Evolutionary conservation across 768 basidiomycete genomes (phyloP), one percentile per base, ranked within the genome.

Genomic region (Amanita pseudoporphyria): DNA sequence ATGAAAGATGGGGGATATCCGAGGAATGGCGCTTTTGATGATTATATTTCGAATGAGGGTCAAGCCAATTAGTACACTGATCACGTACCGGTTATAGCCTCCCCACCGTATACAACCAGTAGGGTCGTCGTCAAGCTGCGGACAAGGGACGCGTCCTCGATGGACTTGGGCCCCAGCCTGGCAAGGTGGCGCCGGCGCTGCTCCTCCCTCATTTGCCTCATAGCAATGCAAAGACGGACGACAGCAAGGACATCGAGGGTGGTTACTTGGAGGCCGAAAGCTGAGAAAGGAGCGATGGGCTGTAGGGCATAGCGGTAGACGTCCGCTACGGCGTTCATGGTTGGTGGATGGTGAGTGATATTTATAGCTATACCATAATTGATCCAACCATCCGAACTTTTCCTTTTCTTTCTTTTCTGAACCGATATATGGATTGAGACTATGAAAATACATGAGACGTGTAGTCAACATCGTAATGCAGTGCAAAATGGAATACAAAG

Each of bases 81-180:
- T 24, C 24, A 26, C 39, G 47, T 48, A 85, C 86, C 76, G 47
- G 72, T 71, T 42, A 86, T 66, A 2, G 78, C 79, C 63, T 89
- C 84, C n/a, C 87, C 87, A 7, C 86, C 87, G 58, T 80, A 88
- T 1, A 88, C 85, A 24, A 89, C 79, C 12, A 78, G 64, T 28
- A 85, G 65, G 2, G 80, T 80, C 0, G 82, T 72, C 4, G 72
- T 61, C 14, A 75, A 60, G 55, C 77, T 78, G 57, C 79, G 76
- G 31, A 73, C 69, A 53, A 84, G 81, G 3, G 83, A 82, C 13
- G 66, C 67, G 35, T 68, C 62, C 55, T 81, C 82, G 9, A 72
- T 49, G 3, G 61, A 62, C 6, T 59, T 53, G 16, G 58, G 62
- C 38, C 64, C 66, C 52, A 72, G 70, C 41, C 61, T 68, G 10